These are phyloP conservation scores for Apophysomyces ossiformis DNA, from an alignment of 371 early-diverging fungal species.

Conservation along the genomic window DNA sequence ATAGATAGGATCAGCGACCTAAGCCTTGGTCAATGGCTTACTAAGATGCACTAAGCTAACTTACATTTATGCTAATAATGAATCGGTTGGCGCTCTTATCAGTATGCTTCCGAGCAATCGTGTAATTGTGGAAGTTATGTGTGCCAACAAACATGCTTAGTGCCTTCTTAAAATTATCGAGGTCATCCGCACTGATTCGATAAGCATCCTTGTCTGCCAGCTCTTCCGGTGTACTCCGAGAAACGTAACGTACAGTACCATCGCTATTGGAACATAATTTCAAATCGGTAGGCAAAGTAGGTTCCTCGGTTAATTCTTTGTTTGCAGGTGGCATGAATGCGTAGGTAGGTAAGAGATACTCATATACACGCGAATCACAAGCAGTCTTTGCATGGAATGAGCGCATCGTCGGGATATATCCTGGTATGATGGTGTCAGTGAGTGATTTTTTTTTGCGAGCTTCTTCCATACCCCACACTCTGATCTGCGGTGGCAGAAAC, in stretches of 20 bases:
- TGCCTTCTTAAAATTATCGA: conserved; percentile 70
- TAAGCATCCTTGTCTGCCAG: conserved; percentile 59
- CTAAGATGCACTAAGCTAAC: background rate
- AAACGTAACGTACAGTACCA: conserved; percentile 15
- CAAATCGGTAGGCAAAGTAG: conserved; percentile 26
- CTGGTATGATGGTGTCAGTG: conserved; percentile 34
- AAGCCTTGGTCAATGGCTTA: background rate
- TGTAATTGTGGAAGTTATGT: conserved; percentile 97
- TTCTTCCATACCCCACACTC: conserved; percentile 75
- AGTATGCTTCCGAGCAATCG: conserved; percentile 77
- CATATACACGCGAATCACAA: conserved; percentile 96
- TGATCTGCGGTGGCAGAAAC: conserved; percentile 79
- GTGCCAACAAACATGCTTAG: conserved; percentile 87
- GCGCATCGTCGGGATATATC: conserved; percentile 71
- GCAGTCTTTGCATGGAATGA: conserved; percentile 92
- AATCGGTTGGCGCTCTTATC: conserved; percentile 83
- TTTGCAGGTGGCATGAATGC: conserved; percentile 62
- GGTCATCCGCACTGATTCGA: conserved; percentile 62
- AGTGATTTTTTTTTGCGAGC: background rate
- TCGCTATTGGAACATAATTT: conserved; percentile 16
- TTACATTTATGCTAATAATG: conserved; percentile 78
- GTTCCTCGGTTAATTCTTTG: conserved; percentile 27
- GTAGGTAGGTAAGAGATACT: conserved; percentile 97
- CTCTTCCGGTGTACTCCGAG: conserved; percentile 56
- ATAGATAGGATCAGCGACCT: conserved; percentile 77